phyloP scores from a whole-genome alignment of 129 eudicot genomes.

The Logfia minima region DNA sequence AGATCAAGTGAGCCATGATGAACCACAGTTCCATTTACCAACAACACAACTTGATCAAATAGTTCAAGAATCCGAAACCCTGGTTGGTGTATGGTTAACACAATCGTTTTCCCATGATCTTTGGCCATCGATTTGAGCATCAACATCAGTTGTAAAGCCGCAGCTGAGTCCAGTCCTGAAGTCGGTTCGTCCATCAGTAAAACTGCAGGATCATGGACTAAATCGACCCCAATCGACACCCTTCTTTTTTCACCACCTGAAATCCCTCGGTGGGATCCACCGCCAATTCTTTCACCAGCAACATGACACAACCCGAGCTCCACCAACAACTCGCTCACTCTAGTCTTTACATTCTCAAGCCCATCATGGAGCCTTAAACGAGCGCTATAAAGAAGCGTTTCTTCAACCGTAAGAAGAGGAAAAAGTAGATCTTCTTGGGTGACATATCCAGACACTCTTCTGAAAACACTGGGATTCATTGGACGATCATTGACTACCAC shows the following conservation, averaged over 20 bases:
- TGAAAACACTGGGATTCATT: conserved; percentile 37
- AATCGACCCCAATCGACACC: conserved; percentile 69
- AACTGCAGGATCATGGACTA: conserved; percentile 67
- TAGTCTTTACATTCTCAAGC: conserved; percentile 2
- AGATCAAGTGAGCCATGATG: conserved; percentile 52
- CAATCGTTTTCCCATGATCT: conserved; percentile 50
- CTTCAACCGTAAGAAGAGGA: conserved; percentile 79
- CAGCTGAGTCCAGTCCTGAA: conserved; percentile 66
- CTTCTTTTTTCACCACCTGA: conserved; percentile 80
- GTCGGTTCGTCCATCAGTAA: conserved; percentile 75
- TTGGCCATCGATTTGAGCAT: conserved; percentile 61
- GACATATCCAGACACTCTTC: conserved; percentile 60
- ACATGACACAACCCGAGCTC: conserved; percentile 69
- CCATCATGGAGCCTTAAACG: conserved; percentile 50
- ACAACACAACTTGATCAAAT: conserved; percentile 51
- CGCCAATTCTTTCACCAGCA: conserved; percentile 48
- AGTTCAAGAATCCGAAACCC: conserved; percentile 71
- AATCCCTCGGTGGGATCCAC: conserved; percentile 46
- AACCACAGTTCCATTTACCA: conserved; percentile 50
- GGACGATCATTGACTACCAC: conserved; percentile 50
- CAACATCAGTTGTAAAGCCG: conserved; percentile 63
- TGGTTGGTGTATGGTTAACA: conserved; percentile 76
- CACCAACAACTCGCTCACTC: conserved; percentile 46
- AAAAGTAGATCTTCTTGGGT: conserved; percentile 68
- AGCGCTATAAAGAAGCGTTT: conserved; percentile 61